Base-by-base conservation (phyloP, 768 basidiomycete species). In the Termitomyces bulborhizus region DNA sequence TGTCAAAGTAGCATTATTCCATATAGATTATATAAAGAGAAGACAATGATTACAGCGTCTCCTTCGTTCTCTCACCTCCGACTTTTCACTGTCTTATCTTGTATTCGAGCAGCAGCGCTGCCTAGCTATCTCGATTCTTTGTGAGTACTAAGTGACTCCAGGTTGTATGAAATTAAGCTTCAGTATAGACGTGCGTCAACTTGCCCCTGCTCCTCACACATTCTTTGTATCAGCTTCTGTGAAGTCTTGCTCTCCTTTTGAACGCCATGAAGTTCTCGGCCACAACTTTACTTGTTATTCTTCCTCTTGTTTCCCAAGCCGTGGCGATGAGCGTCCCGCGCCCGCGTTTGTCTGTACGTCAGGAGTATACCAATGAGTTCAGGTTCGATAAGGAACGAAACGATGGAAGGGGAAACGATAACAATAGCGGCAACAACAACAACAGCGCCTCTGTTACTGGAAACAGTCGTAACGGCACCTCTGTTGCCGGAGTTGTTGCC, bases 101-200 rank as follows among this genome's bases (percentile, higher is more conserved):
- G 56, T 58, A 63, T 59, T 64, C 66, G 63, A 59, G 80, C 82
- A 83, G 81, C 83, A 67, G 82, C 57, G 83, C 82, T 83, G 82
- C 49, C 64, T 66, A 64, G 62, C 62, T 66, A 61, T 68, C 63
- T 62, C 61, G 55, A 9, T 46, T 57, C 52, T 63, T 60, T 64
- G 67, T 62, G 63, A 59, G 68, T 63, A 31, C 26, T 26, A n/a
- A 16, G 29, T 8, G 13, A 16, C 16, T 50, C 36, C 9, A 26
- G 9, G 6, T 27, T 24, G 15, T 21, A 9, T 29, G 37, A 49
- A 5, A 9, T n/a, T 6, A 9, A 37, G 18, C 12, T 42, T 5
- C 27, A 26, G 29, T 31, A 16, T 31, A 63, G 62, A 61, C 62
- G 63, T 60, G 57, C 61, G 62, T 65, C 64, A 68, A 63, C 66